Evolutionary conservation across 768 basidiomycete species (phyloP).

Genomic region (Tulasnella sp.): DNA sequence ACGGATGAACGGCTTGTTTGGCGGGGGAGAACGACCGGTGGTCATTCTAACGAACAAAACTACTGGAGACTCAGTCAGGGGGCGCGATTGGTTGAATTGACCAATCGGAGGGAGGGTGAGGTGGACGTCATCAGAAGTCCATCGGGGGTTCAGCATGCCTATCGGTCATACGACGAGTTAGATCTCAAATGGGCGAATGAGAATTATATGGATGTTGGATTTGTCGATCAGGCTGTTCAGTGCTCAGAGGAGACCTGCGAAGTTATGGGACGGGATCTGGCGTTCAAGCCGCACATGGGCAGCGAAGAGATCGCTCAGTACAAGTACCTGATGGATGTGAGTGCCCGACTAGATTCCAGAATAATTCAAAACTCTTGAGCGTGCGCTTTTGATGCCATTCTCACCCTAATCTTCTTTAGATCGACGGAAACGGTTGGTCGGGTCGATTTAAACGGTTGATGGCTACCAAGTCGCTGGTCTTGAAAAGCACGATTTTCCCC

Average conservation of each 20-base stretch:
- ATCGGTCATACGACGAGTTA: neutral
- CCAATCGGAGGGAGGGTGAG: neutral
- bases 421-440: constrained; percentile 31
- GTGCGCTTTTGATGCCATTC: neutral
- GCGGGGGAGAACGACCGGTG: constrained; percentile 34
- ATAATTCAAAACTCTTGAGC: neutral
- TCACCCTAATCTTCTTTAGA: neutral
- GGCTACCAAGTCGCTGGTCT: constrained; percentile 25
- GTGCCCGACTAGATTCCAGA: constrained; percentile 12
- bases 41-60: constrained; percentile 19
- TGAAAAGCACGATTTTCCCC: constrained; percentile 35
- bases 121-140: constrained; percentile 1
- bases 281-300: constrained; percentile 21
- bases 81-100: constrained; percentile 17
- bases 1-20: constrained; percentile 31
- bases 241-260: constrained; percentile 20
- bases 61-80: constrained; percentile 25
- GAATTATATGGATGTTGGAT: constrained; percentile 24
- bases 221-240: constrained; percentile 25
- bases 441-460: constrained; percentile 30
- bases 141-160: neutral
- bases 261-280: constrained; percentile 20
- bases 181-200: constrained; percentile 18
- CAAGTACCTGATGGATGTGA: constrained; percentile 5
- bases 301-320: constrained; percentile 21